Base-by-base conservation (phyloP, 148 eudicot species). In the Selenicereus undatus region DNA sequence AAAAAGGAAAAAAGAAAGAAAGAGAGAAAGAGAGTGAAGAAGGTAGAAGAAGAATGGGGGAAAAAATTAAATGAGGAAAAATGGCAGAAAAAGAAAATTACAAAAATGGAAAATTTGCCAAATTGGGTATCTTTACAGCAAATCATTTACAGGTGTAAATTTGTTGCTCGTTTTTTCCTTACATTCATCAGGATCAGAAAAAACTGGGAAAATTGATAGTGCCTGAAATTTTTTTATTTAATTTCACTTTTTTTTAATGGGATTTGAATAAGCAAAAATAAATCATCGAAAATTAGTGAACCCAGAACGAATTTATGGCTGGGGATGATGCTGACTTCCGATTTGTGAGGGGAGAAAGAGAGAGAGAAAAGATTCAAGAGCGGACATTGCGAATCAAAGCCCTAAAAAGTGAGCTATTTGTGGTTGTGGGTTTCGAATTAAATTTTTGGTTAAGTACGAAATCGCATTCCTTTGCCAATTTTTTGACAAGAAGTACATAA, bases 391-490 rank as follows among this genome's bases (percentile, higher is more conserved):
- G 32, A 66, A 56, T 39, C 76, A 72, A 72, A 80, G 51, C 76
- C 69, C 76, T 71, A 52, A 75, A 80, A 71, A 73, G 73, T 74
- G 82, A 74, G 78, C 27, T 62, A 42, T 20, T 80, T 60, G 43
- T 78, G 27, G 74, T 42, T 24, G 60, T 73, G 77, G 71, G 52
- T 75, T 79, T 62, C 16, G 11, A 11, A 66, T 64, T 64, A 26
- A 11, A 66, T 64, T 64, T 8, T 64, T 17, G 45, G 50, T 20
- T 10, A 5, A 21, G 12, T 36, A 20, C n/a, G 43, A 39, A 39
- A 39, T 70, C 39, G 43, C 43, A 39, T 30, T 70, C 73, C 73
- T 70, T 72, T 70, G 42, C 43, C 73, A 11, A 39, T 32, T 70
- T 70, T 70, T 70, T 70, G 20, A 70, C 22, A 32, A 70, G 21